Evolutionary conservation across 2,329 filamentous ascomycete genomes (phyloP), one percentile per base, ranked within the genome.

Genomic region (Celoporthe dispersa): DNA sequence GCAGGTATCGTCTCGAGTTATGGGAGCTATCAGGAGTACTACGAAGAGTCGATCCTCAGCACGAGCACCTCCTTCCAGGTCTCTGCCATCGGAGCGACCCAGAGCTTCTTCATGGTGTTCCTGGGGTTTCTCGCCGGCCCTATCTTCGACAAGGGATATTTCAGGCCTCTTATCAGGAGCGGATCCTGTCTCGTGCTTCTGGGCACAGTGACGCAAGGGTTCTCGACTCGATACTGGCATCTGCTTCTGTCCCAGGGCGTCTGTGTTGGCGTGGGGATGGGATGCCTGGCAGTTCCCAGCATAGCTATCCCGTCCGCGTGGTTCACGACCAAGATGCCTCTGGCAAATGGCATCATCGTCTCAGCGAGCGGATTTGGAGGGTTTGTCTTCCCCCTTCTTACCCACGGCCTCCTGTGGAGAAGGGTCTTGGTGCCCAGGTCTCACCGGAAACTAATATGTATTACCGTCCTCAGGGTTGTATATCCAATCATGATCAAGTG

Each of bases 1-100:
- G 6, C 41, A 70, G 70, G 70, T 25, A 63, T 71, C 35, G 67
- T 71, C 22, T 71, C 70, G 73, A 80, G 78, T 31, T 85, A 82
- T 67, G 83, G 83, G 55, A 81, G 82, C 2, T 85, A 81, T 74
- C 81, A 85, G 73, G 80, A 79, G 6, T 84, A 81, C 74, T 84
- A 84, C 70, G 78, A 81, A 72, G 74, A 75, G 1, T 74, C 75
- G 0, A 75, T 81, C 11, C 77, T 83, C 28, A 70, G 67, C 11
- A 63, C 70, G 22, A 74, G 73, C 39, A 78, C 78, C 7, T 74
- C 81, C 1, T 83, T 81, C 3, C 75, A 77, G 64, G 83, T 85
- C 60, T 82, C 82, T 5, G 84, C 82, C 80, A 83, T 85, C 60
- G 82, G 81, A 3, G 80, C 81, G 9, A 73, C 84, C 25, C 83